Evolutionary conservation across 78 protist genomes (phyloP).

Genomic region (Protostelium mycophagum): DNA sequence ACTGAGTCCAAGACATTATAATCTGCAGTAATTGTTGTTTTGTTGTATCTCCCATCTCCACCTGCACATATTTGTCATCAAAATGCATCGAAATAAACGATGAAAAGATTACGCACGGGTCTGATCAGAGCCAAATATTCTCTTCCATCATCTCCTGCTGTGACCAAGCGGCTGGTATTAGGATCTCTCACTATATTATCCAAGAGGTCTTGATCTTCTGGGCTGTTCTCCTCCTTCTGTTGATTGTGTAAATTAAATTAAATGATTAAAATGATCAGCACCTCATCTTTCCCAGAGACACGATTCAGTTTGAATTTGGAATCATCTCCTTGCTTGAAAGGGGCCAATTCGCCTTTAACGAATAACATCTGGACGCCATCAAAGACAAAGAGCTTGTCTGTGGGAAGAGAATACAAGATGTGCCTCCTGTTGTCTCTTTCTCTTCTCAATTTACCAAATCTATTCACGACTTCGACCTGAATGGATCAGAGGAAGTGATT

Average conservation of each 20-base stretch:
- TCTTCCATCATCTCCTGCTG: not conserved
- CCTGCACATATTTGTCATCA: not conserved
- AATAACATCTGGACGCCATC: not conserved
- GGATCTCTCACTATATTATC: not conserved
- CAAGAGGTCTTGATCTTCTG: not conserved
- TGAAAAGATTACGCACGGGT: not conserved
- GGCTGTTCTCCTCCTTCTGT: too few species aligned
- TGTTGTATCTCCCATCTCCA: not conserved
- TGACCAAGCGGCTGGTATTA: not conserved
- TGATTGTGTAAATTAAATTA: too few species aligned
- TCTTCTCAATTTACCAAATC: not conserved
- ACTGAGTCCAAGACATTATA: not conserved
- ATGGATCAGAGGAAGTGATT: not conserved
- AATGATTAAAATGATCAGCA: too few species aligned
- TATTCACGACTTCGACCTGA: not conserved
- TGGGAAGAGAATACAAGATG: not conserved
- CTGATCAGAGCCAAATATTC: not conserved
- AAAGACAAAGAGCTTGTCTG: not conserved
- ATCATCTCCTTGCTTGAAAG: not conserved
- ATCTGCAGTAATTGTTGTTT: not conserved
- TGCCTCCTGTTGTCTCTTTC: not conserved
- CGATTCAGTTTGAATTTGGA: too few species aligned
- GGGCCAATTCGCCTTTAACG: not conserved
- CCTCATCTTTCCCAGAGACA: too few species aligned
- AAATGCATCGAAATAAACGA: not conserved